Percentiles rank a stretch among this genome's conserved stretches.
phyloP scores from a whole-genome alignment of 441 rosid species.

The Gossypium trilobum region DNA sequence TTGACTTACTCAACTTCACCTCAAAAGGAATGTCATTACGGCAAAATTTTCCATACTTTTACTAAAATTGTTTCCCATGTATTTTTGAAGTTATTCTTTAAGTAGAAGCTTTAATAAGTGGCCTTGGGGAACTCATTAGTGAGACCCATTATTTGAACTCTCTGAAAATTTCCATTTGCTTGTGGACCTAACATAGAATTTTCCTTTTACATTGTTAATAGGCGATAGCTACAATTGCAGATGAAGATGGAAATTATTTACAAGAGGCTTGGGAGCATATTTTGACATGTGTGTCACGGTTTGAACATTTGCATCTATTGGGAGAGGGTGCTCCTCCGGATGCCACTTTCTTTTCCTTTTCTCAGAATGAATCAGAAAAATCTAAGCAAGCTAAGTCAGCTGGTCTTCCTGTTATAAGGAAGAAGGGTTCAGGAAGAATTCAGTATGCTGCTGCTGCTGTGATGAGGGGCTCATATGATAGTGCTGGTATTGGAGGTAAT shows the following conservation, averaged over 20 bases:
- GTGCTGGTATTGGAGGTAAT: slow-evolving; percentile 70
- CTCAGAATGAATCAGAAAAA: slow-evolving; percentile 72
- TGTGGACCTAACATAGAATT: background rate
- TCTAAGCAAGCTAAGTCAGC: slow-evolving; percentile 62
- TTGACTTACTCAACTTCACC: background rate
- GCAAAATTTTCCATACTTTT: background rate
- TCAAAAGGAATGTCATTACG: background rate
- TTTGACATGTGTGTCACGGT: slow-evolving; percentile 94
- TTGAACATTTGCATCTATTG: slow-evolving; percentile 94
- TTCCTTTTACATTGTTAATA: slow-evolving; percentile 15
- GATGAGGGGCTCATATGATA: slow-evolving; percentile 94
- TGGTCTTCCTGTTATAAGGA: slow-evolving; percentile 81
- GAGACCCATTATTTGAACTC: background rate
- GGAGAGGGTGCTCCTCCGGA: slow-evolving; percentile 99
- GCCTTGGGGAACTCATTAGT: background rate
- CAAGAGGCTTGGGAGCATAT: slow-evolving; percentile 99
- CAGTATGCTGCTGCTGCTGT: slow-evolving; percentile 75
- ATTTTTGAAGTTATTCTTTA: background rate
- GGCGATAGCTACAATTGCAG: slow-evolving; percentile 92
- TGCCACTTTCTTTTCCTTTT: slow-evolving; percentile 83
- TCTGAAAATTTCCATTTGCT: background rate
- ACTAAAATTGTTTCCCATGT: background rate
- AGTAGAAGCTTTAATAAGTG: background rate
- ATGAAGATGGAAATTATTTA: slow-evolving; percentile 95
- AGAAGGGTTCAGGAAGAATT: slow-evolving; percentile 81